phyloP scores from a whole-genome alignment of 495 filamentous ascomycete species.

The Podospora sp. region DNA sequence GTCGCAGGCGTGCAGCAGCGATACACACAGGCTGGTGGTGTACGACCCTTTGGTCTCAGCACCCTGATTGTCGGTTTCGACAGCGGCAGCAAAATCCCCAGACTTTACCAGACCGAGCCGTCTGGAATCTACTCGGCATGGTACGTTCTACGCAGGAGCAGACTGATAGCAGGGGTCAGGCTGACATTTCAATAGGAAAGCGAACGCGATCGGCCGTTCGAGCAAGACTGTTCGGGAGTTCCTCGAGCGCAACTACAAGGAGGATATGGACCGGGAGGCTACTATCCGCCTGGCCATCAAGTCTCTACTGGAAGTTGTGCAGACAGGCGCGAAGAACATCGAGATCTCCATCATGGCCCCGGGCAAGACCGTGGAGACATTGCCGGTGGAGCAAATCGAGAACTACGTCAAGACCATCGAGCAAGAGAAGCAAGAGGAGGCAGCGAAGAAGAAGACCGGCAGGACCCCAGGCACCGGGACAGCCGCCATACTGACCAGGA shows the following conservation, averaged over 20 bases:
- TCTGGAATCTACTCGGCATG: slow-evolving; percentile 98
- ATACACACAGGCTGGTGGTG: slow-evolving; percentile 97
- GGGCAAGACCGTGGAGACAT: slow-evolving; percentile 90
- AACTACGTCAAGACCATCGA: slow-evolving; percentile 97
- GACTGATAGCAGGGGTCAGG: too few species aligned
- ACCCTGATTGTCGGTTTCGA: slow-evolving; percentile 97
- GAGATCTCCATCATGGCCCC: slow-evolving; percentile 98
- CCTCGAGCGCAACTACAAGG: slow-evolving; percentile 96
- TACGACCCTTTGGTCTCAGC: slow-evolving; percentile 95
- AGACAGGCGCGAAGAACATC: slow-evolving; percentile 99
- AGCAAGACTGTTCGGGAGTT: slow-evolving; percentile 99
- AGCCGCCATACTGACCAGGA: slow-evolving; percentile 75
- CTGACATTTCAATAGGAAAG: slow-evolving; percentile 70
- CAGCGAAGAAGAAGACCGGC: slow-evolving; percentile 91
- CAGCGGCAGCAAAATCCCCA: slow-evolving; percentile 79
- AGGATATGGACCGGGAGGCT: slow-evolving; percentile 91
- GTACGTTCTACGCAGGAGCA: slow-evolving; percentile 52
- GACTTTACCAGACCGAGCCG: slow-evolving; percentile 96
- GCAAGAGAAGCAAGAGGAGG: slow-evolving; percentile 98
- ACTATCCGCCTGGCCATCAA: slow-evolving; percentile 98
- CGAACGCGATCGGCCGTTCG: slow-evolving; percentile 95
- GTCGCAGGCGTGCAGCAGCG: slow-evolving; percentile 96
- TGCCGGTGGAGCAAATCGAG: slow-evolving; percentile 94
- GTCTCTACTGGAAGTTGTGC: slow-evolving; percentile 95
- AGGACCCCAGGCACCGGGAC: slow-evolving; percentile 74